Conservation (phyloP, 495 filamentous ascomycete species). For the Articulospora tetracladia region DNA sequence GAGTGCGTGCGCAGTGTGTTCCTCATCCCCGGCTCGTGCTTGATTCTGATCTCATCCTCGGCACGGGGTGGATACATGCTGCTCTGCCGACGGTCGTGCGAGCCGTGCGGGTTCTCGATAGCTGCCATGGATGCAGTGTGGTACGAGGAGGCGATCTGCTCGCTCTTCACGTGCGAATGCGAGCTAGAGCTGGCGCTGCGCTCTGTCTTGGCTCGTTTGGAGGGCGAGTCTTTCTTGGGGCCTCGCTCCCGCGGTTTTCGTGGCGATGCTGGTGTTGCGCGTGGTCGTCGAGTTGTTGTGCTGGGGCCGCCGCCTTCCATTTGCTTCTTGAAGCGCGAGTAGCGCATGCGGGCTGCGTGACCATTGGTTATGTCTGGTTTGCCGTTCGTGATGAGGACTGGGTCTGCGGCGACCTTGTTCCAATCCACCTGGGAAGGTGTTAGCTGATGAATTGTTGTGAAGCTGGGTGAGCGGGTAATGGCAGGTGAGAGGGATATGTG, state of each 20-base stretch:
- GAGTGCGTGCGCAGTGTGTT: too few species aligned
- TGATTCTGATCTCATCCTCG: neutral
- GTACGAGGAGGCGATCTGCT: too few species aligned
- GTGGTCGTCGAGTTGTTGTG: slow-evolving; percentile 9
- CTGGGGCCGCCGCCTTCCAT: slow-evolving; percentile 45
- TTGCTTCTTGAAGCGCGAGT: slow-evolving; percentile 61
- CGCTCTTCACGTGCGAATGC: too few species aligned
- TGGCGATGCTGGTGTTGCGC: slow-evolving; percentile 10
- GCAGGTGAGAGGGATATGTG: neutral
- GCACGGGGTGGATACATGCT: neutral
- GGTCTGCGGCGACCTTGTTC: slow-evolving; percentile 58
- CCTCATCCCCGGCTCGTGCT: neutral
- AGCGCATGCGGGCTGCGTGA: slow-evolving; percentile 80
- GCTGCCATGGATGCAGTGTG: too few species aligned
- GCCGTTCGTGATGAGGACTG: slow-evolving; percentile 8
- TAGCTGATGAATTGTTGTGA: neutral
- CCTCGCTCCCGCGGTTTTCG: neutral
- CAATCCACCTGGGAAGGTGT: slow-evolving; percentile 59
- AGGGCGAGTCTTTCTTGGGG: neutral
- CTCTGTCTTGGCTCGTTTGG: neutral
- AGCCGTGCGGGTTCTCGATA: too few species aligned
- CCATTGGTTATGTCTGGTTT: slow-evolving; percentile 66
- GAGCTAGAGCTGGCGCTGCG: too few species aligned
- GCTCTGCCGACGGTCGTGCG: too few species aligned
- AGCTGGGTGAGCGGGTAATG: neutral